phyloP scores from a whole-genome alignment of 2,329 filamentous ascomycete species.

The Aspergillus pseudoviridinutans region DNA sequence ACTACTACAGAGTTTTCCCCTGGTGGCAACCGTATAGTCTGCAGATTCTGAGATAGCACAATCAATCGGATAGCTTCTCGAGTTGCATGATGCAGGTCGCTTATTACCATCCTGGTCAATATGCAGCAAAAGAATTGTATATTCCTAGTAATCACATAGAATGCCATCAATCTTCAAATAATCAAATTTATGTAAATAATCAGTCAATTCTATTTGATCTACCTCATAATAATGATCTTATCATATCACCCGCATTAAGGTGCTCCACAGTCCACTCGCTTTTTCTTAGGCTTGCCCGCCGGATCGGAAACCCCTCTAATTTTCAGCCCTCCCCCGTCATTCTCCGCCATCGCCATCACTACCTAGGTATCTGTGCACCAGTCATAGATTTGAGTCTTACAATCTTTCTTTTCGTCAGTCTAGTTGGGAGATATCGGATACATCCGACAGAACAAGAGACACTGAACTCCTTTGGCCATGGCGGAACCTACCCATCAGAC shows the following conservation, averaged over 20 bases:
- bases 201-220: not conserved
- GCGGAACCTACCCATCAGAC: conserved; percentile 17
- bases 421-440: not conserved
- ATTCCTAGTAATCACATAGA: too few relatives aligned
- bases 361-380: not conserved
- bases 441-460: not conserved
- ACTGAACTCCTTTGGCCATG: not conserved
- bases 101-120: not conserved
- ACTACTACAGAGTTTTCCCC: not conserved
- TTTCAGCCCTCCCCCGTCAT: not conserved
- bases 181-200: too few relatives aligned
- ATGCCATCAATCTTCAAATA: too few relatives aligned
- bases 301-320: not conserved
- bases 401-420: not conserved
- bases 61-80: not conserved
- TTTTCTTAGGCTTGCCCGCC: not conserved
- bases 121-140: not conserved
- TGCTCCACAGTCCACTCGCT: not conserved
- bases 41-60: too few relatives aligned
- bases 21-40: not conserved
- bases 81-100: not conserved
- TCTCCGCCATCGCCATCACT: not conserved
- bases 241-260: not conserved
- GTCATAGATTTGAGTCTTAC: not conserved
- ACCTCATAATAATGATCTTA: not conserved